These are phyloP conservation scores for Gardenia jasminoides DNA, from an alignment of 257 asterid species.

Conservation along the genomic window DNA sequence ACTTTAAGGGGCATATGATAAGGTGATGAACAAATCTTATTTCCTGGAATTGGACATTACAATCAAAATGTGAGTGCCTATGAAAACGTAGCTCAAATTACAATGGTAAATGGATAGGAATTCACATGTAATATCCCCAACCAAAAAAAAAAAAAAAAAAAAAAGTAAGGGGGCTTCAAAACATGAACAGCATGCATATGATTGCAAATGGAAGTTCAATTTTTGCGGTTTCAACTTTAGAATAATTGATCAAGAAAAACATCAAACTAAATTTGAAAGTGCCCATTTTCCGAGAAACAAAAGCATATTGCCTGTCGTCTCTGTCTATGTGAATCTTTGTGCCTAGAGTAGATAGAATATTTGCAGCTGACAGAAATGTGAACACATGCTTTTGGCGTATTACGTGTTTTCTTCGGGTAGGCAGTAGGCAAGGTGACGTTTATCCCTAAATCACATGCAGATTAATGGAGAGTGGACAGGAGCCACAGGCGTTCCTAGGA, in stretches of 20 bases:
- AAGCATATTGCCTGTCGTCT: background rate
- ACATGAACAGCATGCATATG: background rate
- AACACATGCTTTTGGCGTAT: constrained; percentile 70
- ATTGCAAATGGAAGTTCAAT: background rate
- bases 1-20: constrained; percentile 52
- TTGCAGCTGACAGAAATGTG: background rate
- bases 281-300: background rate
- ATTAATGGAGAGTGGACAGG: constrained; percentile 7
- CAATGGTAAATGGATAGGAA: background rate
- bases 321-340: constrained; percentile 9
- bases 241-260: background rate
- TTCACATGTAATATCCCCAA: no score
- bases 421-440: constrained; percentile 19
- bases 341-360: background rate
- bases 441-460: constrained; percentile 52
- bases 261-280: background rate
- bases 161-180: background rate
- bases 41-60: constrained; percentile 40
- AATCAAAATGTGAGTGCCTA: background rate
- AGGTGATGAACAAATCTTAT: constrained; percentile 77
- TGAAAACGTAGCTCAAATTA: background rate
- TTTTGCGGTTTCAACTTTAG: constrained; percentile 1
- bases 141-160: no score
- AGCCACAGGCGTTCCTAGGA: background rate
- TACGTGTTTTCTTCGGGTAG: constrained; percentile 34